Base-by-base conservation (phyloP, 1,139 yeast species). In the Kazachstania sp. region DNA sequence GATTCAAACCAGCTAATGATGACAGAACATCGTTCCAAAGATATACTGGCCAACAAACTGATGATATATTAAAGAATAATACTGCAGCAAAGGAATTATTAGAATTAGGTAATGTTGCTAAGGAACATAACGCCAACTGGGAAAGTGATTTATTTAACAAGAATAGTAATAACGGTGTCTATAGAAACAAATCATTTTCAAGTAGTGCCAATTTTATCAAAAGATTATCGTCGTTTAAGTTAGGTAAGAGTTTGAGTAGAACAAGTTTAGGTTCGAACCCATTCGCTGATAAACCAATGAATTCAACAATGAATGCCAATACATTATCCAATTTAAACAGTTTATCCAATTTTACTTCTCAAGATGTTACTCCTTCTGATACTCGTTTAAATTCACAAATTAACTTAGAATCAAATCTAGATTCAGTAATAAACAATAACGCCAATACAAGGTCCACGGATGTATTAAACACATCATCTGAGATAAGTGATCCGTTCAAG, bases 21-120 rank as follows among this genome's bases (percentile, higher is more conserved):
- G 94, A 84, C 61, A 77, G 92, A 73, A 78, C 85, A 18, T 82
- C 90, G 2, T 83, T 84, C 78, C 87, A 82, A 63, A 74, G 78
- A 60, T 73, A 70, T 64, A 70, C 75, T 3, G 32, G 31, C 6
- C 31, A 40, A 26, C 37, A 29, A 26, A 36, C 13, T 7, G 71
- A 74, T 4, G 59, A 67, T 37, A 71, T 60, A 47, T 61, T 54
- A 51, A 64, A 50, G 45, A 58, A 66, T 35, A 69, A 61, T 44
- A 64, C 54, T 51, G 63, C 52, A 40, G 72, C 77, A 18, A 79
- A 78, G 48, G 94, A 84, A 65, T 44, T 56, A 29, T 28, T 51
- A 28, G 64, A 63, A 4, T 49, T 62, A 31, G 65, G 65, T 42
- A 47, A 71, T 18, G 81, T 86, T n/a, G 92, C 90, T 3, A 83